Conservation (phyloP, 2,329 filamentous ascomycete genomes). For the Ophiostoma australiae region DNA sequence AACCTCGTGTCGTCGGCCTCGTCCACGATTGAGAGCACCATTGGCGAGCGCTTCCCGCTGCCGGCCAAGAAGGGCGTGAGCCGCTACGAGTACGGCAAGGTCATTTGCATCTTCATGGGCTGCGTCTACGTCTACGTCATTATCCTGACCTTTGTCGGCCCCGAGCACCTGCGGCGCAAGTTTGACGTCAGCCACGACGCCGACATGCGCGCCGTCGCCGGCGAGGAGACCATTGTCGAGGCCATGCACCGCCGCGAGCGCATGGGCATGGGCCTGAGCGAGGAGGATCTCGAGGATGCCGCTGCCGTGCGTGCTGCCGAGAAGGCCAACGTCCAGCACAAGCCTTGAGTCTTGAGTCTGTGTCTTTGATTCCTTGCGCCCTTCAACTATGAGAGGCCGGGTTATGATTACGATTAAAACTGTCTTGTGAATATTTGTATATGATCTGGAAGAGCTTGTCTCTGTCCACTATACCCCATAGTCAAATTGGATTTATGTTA, state of each 20-base stretch:
- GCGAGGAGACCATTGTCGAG: slow-evolving; percentile 35
- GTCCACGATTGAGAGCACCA: slow-evolving; percentile 69
- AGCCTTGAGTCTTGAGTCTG: not conserved
- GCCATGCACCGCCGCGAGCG: slow-evolving; percentile 28
- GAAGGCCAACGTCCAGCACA: slow-evolving; percentile 15
- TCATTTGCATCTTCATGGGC: slow-evolving; percentile 88
- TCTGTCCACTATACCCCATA: not conserved
- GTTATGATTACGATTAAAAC: not conserved
- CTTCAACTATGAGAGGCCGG: not conserved
- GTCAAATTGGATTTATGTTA: not conserved
- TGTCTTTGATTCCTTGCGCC: not conserved
- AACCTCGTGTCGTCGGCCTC: slow-evolving; percentile 67
- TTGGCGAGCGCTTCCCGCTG: slow-evolving; percentile 70
- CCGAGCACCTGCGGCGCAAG: slow-evolving; percentile 48
- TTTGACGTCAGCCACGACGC: slow-evolving; percentile 49
- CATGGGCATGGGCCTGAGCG: slow-evolving; percentile 27
- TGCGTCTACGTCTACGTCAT: slow-evolving; percentile 67
- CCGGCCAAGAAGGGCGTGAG: slow-evolving; percentile 44
- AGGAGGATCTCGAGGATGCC: slow-evolving; percentile 28
- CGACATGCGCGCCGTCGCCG: slow-evolving; percentile 45
- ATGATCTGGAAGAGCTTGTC: not conserved
- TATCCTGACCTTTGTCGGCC: slow-evolving; percentile 58
- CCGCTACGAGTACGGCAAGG: slow-evolving; percentile 71
- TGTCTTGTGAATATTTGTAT: not conserved
- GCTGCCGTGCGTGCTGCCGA: slow-evolving; percentile 20